Base-by-base conservation (phyloP, 331 rosid species). In the Acacia concinna region DNA sequence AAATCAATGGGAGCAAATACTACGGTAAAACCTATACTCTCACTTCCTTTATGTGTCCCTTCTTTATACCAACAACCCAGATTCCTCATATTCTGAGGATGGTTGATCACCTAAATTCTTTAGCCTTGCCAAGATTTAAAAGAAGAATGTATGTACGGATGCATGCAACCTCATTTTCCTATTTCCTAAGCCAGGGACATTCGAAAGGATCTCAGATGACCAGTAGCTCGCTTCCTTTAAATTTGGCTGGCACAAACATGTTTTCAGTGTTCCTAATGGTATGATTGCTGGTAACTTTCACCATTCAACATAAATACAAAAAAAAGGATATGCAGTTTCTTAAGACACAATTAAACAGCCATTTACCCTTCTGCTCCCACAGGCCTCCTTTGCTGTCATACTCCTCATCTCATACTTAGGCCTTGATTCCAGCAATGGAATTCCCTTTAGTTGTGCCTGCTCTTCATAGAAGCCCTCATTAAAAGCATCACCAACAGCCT, bases 401-500 rank as follows among this genome's bases (percentile, higher is more conserved):
- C 87, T 93, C 73, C 97, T 91, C 99, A 95, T 91, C 86, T 91
- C 91, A 82, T 95, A 93, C 86, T 90, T 93, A 65, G 99, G 98
- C 85, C 92, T 91, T 15, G 99, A 95, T 85, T 91, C 99, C 79
- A 95, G 89, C 43, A 93, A 89, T 14, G 99, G 99, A 79, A 95
- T 91, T 82, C 97, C 88, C 86, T 35, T 93, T 78, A 93, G 74
- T 75, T 91, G 93, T 27, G 92, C 97, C 71, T 95, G 99, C 71
- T 90, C 98, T 74, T 95, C 99, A 51, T 93, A 95, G 40, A 95
- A 80, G 64, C 99, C 99, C 84, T 95, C 99, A 40, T 95, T 95
- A 84, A 95, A 95, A 84, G 93, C 94, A 85, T 93, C 99, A 49
- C 98, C 99, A 80, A 93, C 99, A 78, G 99, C 97, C 99, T 92